phyloP scores from a whole-genome alignment of 495 filamentous ascomycete genomes.

The Astrocystis sublimbata region DNA sequence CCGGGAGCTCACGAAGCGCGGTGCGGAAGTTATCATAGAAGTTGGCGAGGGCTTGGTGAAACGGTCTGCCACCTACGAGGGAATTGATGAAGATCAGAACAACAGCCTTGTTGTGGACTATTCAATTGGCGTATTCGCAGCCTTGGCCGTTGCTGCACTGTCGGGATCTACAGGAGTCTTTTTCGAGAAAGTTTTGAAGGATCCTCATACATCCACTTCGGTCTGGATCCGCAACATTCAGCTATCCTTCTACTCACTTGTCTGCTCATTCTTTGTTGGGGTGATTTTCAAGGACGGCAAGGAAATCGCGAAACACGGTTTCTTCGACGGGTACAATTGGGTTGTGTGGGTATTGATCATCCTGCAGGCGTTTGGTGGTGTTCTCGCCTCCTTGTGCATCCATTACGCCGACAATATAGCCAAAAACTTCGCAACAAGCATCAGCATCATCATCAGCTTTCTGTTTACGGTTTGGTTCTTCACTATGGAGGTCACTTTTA shows the following conservation, averaged over 20 bases:
- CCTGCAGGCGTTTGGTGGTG: slow-evolving; percentile 80
- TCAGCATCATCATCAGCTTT: slow-evolving; percentile 83
- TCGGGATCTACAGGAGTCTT: slow-evolving; percentile 87
- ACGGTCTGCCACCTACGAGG: slow-evolving; percentile 94
- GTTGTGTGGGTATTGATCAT: slow-evolving; percentile 84
- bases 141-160: slow-evolving; percentile 70
- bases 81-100: slow-evolving; percentile 79
- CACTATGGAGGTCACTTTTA: slow-evolving; percentile 55
- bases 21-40: slow-evolving; percentile 42
- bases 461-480: slow-evolving; percentile 84
- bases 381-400: slow-evolving; percentile 80
- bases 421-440: slow-evolving; percentile 88
- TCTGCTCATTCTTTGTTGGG: slow-evolving; percentile 82
- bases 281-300: slow-evolving; percentile 84
- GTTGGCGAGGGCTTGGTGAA: slow-evolving; percentile 47
- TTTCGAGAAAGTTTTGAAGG: slow-evolving; percentile 93
- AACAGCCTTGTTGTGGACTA: slow-evolving; percentile 69
- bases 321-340: slow-evolving; percentile 92
- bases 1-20: slow-evolving; percentile 49
- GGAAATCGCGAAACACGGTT: slow-evolving; percentile 76
- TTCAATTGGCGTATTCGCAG: slow-evolving; percentile 73
- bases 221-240: slow-evolving; percentile 95
- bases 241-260: slow-evolving; percentile 86
- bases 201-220: slow-evolving; percentile 66
- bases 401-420: slow-evolving; percentile 86